phyloP scores from a whole-genome alignment of 441 rosid species.

The Adansonia rubrostipa region DNA sequence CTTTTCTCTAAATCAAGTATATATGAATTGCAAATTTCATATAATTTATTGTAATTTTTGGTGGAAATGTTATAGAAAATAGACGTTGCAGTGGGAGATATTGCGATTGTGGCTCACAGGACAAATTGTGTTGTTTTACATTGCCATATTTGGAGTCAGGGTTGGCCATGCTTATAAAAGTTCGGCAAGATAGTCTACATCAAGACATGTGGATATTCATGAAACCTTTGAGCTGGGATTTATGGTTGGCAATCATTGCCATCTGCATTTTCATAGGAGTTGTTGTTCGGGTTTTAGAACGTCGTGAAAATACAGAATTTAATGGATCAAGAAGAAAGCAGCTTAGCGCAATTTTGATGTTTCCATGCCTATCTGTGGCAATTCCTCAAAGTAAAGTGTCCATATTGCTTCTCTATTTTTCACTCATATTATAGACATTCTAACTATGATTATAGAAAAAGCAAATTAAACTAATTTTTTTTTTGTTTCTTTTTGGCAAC shows the following conservation, averaged over 20 bases:
- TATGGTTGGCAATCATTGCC: slow-evolving; percentile 32
- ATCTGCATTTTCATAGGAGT: slow-evolving; percentile 34
- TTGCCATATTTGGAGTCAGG: slow-evolving; percentile 40
- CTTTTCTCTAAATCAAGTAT: background rate
- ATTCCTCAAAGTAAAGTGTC: slow-evolving; percentile 33
- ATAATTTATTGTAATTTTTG: background rate
- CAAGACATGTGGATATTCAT: slow-evolving; percentile 39
- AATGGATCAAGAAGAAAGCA: slow-evolving; percentile 20
- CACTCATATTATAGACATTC: background rate
- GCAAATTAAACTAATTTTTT: background rate
- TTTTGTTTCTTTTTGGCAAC: background rate
- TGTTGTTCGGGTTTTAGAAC: slow-evolving; percentile 37
- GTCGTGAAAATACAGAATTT: slow-evolving; percentile 26
- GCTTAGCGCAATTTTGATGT: slow-evolving; percentile 26
- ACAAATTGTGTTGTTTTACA: slow-evolving; percentile 34
- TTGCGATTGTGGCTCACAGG: slow-evolving; percentile 30
- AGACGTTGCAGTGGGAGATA: slow-evolving; percentile 44
- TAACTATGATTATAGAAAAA: background rate
- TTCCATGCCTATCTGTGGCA: slow-evolving; percentile 34
- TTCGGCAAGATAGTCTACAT: slow-evolving; percentile 13
- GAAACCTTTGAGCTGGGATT: slow-evolving; percentile 35
- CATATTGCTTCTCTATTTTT: background rate
- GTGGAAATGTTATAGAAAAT: slow-evolving; percentile 18
- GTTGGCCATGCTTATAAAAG: slow-evolving; percentile 33
- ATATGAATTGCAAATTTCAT: background rate